Base-by-base conservation (phyloP, 768 basidiomycete genomes). In the Astraeus odoratus region DNA sequence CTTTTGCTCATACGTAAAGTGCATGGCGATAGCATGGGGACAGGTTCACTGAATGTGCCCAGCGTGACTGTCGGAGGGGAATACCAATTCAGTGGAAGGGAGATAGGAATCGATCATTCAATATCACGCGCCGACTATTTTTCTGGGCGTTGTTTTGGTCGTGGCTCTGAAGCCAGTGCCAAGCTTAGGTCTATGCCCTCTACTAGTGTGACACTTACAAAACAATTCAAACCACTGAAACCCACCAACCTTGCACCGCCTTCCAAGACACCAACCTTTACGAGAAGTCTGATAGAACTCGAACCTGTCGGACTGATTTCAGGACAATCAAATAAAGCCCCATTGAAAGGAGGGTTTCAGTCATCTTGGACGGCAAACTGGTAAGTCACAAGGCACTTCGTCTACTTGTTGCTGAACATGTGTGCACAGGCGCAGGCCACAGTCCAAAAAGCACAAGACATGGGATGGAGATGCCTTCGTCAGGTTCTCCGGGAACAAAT, bases 401-500 rank as follows among this genome's bases (percentile, higher is more conserved):
- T 19, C 35, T 47, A 30, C 47, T 31, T 23, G 25, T 35, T 33
- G 40, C 29, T 39, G 43, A 52, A 34, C 18, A 12, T 36, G 39
- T 30, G 20, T 5, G 45, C 34, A 12, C 12, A 88, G 89, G 87
- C 75, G 89, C 29, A 86, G 82, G 54, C 76, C 71, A 10, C 77
- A 81, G 55, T 66, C 64, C 4, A 86, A 74, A 68, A 92, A 92
- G 63, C 77, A 89, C 53, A 86, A 86, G 57, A 86, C 81, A 0
- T 93, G 92, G 90, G 89, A 92, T 46, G 88, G 83, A 2, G 87
- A 83, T 50, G 80, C 74, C 7, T 84, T 75, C 61, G 68, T 85
- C 20, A 76, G 77, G 24, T 67, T 71, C 29, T 58, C 63, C 26
- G 71, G 67, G 18, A 71, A 71, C 10, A 76, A 74, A 47, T 57